phyloP scores from a whole-genome alignment of 2,329 filamentous ascomycete species.

The Colletotrichum coccodes region DNA sequence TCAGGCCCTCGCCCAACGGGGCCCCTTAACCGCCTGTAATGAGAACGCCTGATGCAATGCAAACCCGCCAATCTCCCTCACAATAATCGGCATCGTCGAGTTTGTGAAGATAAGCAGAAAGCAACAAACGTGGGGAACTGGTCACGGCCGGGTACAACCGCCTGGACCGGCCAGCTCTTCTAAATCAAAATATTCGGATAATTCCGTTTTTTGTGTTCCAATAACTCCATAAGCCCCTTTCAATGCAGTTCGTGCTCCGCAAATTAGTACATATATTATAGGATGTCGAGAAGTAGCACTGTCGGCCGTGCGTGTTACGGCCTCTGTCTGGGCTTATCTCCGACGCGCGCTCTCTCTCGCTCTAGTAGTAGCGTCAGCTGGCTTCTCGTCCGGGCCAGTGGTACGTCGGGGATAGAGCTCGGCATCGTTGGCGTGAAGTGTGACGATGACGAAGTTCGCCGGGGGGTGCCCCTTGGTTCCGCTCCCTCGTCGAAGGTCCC shows the following conservation, averaged over 20 bases:
- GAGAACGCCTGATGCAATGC: conserved; percentile 30
- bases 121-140: neutral
- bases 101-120: neutral
- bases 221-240: conserved; percentile 29
- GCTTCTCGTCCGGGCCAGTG: conserved; percentile 68
- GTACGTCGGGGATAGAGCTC: conserved; percentile 54
- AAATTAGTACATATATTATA: conserved; percentile 34
- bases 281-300: neutral
- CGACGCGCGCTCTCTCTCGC: conserved; percentile 53
- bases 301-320: neutral
- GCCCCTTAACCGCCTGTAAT: conserved; percentile 12
- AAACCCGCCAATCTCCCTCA: conserved; percentile 8
- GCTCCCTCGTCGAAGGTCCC: conserved; percentile 6
- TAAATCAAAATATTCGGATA: neutral
- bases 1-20: conserved; percentile 1
- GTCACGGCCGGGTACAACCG: neutral
- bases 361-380: conserved; percentile 68
- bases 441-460: conserved; percentile 42
- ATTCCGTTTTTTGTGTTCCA: conserved; percentile 15
- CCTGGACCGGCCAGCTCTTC: neutral
- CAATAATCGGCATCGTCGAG: neutral
- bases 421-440: conserved; percentile 61
- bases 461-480: conserved; percentile 14
- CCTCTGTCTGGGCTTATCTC: conserved; percentile 22
- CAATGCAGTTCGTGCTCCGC: conserved; percentile 24